Conservation (phyloP, 2,329 filamentous ascomycete species). For the Penicillium sclerotiorum region DNA sequence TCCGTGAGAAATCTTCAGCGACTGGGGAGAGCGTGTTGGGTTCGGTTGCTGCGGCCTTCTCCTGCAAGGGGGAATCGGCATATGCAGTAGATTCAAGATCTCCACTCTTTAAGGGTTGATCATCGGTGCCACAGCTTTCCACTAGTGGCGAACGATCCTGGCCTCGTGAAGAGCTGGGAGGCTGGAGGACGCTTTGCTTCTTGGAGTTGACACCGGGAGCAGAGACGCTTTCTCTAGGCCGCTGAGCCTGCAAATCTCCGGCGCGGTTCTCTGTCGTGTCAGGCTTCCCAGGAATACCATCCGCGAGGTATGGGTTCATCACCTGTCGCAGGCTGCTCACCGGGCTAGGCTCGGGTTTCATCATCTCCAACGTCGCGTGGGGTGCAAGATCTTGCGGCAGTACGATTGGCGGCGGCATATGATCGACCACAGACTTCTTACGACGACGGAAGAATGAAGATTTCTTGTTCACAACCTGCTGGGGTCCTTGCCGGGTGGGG, state of each 20-base stretch:
- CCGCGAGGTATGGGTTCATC: constrained; percentile 78
- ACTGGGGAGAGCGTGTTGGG: constrained; percentile 29
- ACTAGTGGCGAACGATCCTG: constrained; percentile 38
- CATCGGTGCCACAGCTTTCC: constrained; percentile 40
- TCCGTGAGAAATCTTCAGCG: constrained; percentile 30
- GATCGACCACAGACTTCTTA: constrained; percentile 83
- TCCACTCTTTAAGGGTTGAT: constrained; percentile 22
- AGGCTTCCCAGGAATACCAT: constrained; percentile 27
- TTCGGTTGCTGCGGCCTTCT: constrained; percentile 19
- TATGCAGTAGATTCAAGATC: constrained; percentile 22
- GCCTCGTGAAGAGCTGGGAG: constrained; percentile 24
- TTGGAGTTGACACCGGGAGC: constrained; percentile 26
- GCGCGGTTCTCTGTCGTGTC: constrained; percentile 24
- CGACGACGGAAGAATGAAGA: constrained; percentile 92
- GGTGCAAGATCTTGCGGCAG: constrained; percentile 49
- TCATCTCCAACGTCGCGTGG: constrained; percentile 31
- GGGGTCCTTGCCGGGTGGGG: constrained; percentile 35
- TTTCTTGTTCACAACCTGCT: constrained; percentile 77
- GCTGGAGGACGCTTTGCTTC: constrained; percentile 32
- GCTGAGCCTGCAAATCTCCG: constrained; percentile 21
- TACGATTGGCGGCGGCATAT: constrained; percentile 60
- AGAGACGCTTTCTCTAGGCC: constrained; percentile 29
- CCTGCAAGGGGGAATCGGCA: constrained; percentile 21
- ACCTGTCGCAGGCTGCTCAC: constrained; percentile 80
- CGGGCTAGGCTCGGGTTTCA: constrained; percentile 57